These are phyloP conservation scores for Allantophomopsis cytisporea DNA, from an alignment of 2,329 filamentous ascomycete species.

Conservation along the genomic window DNA sequence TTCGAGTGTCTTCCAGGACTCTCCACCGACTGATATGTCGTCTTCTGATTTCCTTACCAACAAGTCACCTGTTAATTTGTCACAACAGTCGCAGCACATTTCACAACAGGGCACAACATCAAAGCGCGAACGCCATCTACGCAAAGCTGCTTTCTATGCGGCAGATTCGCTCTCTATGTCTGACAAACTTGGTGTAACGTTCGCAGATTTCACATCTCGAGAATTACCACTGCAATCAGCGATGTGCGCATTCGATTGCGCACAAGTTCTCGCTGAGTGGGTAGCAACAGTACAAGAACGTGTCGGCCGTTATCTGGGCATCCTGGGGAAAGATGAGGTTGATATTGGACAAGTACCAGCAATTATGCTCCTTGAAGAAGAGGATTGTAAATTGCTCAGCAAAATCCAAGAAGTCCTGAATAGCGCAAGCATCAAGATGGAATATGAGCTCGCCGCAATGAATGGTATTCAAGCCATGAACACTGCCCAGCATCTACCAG, in stretches of 20 bases:
- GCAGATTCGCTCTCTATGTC: constrained; percentile 84
- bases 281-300: constrained; percentile 85
- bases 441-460: constrained; percentile 38
- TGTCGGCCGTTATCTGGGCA: constrained; percentile 77
- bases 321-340: constrained; percentile 71
- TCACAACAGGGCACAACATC: constrained; percentile 33
- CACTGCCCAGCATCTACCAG: constrained; percentile 36
- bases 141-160: constrained; percentile 91
- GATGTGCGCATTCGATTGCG: constrained; percentile 87
- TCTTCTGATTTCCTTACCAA: constrained; percentile 22
- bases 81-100: constrained; percentile 17
- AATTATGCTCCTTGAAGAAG: constrained; percentile 82
- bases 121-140: constrained; percentile 72
- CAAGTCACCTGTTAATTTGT: constrained; percentile 7
- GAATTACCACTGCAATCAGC: constrained; percentile 84
- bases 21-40: constrained; percentile 35
- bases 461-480: constrained; percentile 35
- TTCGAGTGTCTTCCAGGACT: constrained; percentile 31
- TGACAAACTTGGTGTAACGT: constrained; percentile 73
- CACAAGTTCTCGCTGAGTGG: constrained; percentile 91
- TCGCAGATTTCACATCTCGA: constrained; percentile 69
- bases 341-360: constrained; percentile 71
- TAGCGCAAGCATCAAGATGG: constrained; percentile 70
- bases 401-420: constrained; percentile 72
- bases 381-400: constrained; percentile 72